A percentile compares a stretch with the other conserved stretches of the same genome.
These are phyloP conservation scores for Kwoniella sp. DNA, from an alignment of 768 basidiomycete genomes.

Conservation along the genomic window DNA sequence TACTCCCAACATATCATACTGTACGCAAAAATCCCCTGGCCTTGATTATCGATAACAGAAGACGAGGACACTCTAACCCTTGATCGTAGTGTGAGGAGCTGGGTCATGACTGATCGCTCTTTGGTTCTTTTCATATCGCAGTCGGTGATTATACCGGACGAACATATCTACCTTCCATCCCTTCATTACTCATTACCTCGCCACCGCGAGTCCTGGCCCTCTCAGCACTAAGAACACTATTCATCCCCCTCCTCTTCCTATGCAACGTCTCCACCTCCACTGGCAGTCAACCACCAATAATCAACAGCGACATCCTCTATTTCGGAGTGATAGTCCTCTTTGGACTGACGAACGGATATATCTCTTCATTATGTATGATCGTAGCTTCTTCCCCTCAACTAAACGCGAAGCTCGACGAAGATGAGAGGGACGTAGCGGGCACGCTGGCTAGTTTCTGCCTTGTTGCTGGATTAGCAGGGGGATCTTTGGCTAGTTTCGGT, in stretches of 20 bases:
- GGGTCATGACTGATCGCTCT: background rate
- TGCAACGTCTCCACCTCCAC: conserved; percentile 72
- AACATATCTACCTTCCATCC: conserved; percentile 52
- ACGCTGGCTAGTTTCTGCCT: conserved; percentile 77
- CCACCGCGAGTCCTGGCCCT: conserved; percentile 65
- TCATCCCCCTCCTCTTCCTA: conserved; percentile 82
- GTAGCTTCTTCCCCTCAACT: conserved; percentile 77
- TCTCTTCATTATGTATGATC: conserved; percentile 78
- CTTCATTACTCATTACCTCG: conserved; percentile 67
- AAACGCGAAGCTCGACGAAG: conserved; percentile 69
- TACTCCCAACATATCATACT: too few species aligned
- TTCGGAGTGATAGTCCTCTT: conserved; percentile 72
- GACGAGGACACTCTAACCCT: too few species aligned
- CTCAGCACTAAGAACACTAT: conserved; percentile 72
- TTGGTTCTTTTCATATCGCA: conserved; percentile 11
- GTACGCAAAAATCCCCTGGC: too few species aligned
- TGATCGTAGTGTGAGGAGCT: too few species aligned
- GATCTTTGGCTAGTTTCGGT: conserved; percentile 78
- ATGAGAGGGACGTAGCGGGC: conserved; percentile 83
- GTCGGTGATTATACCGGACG: conserved; percentile 54
- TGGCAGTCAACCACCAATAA: conserved; percentile 57
- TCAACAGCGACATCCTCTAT: conserved; percentile 76
- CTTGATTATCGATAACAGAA: too few species aligned
- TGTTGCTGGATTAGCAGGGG: conserved; percentile 72
- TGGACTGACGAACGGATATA: conserved; percentile 78